These are phyloP conservation scores for Hypoxylon sp. DNA, from an alignment of 2,329 filamentous ascomycete species.

Conservation along the genomic window DNA sequence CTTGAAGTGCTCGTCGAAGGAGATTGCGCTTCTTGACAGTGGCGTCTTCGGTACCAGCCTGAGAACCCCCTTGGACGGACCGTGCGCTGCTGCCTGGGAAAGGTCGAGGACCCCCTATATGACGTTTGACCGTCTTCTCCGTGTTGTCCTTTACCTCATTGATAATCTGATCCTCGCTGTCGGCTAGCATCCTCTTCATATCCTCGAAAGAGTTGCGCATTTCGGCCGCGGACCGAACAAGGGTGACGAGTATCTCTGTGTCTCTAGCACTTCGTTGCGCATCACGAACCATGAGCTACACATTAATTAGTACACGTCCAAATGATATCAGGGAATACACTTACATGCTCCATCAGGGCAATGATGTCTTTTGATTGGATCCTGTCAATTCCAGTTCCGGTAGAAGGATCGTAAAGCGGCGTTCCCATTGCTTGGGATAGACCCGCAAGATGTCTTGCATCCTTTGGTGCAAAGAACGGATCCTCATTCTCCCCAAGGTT, in stretches of 20 bases:
- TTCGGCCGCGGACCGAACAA: slow-evolving; percentile 93
- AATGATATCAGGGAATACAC: slow-evolving; percentile 52
- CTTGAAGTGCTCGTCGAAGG: slow-evolving; percentile 94
- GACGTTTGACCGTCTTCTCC: slow-evolving; percentile 84
- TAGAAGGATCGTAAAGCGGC: slow-evolving; percentile 90
- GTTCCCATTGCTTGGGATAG: slow-evolving; percentile 93
- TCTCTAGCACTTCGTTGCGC: slow-evolving; percentile 96
- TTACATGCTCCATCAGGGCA: slow-evolving; percentile 94
- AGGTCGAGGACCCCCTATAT: slow-evolving; percentile 88
- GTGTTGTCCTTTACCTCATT: slow-evolving; percentile 89
- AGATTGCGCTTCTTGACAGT: slow-evolving; percentile 89
- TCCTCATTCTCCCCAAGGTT: slow-evolving; percentile 72
- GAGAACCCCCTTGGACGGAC: slow-evolving; percentile 70
- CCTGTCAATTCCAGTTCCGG: slow-evolving; percentile 87
- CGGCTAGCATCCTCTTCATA: slow-evolving; percentile 91
- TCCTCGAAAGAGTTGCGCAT: slow-evolving; percentile 98
- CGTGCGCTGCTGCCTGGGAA: slow-evolving; percentile 77
- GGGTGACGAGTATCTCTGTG: slow-evolving; percentile 93
- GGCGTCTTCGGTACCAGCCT: slow-evolving; percentile 70
- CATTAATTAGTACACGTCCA: slow-evolving; percentile 48
- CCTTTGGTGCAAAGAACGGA: slow-evolving; percentile 74
- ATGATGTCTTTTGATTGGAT: slow-evolving; percentile 98
- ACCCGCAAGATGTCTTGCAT: slow-evolving; percentile 81
- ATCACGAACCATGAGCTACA: slow-evolving; percentile 89
- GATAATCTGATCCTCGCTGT: slow-evolving; percentile 91